Evolutionary conservation across 2,329 filamentous ascomycete species (phyloP), one percentile per base, ranked within the genome.

Genomic region (Penicillium freii): DNA sequence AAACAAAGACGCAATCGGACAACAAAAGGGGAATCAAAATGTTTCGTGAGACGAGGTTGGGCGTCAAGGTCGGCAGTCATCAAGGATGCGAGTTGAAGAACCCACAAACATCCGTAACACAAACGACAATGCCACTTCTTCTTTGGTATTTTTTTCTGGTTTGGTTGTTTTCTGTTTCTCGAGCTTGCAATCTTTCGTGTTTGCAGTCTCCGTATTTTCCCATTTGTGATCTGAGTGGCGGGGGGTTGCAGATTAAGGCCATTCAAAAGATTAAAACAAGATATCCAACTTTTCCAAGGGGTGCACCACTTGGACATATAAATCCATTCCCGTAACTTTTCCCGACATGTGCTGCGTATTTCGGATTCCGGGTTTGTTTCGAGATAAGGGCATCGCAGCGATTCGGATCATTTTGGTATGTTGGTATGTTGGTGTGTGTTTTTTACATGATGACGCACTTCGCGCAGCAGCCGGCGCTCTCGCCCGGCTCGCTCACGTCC

Each of bases 391-490:
- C 25, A 45, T 42, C 31, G 47, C 46, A 47, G 42, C 51, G 51
- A 49, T 36, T 56, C 38, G 44, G 43, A 17, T 39, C 34, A 40
- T 42, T 23, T 33, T 34, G 38, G 33, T 23, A 21, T 33, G 25
- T 31, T 44, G 44, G 17, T 2, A 2, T 1, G 29, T 21, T 21
- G 21, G 21, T 21, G 17, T 5, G 3, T 45, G n/a, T 40, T 40
- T 44, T 61, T 71, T 72, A 73, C 92, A 96, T 96, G 73, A 96
- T 84, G 73, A 90, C 83, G 77, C 92, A 96, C 78, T 89, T 90
- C 69, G 85, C 81, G 79, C 92, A 96, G 83, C 92, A 96, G 65
- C 91, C 89, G 42, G 75, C 77, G 51, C 66, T 71, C 53, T 82
- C 76, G 51, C 71, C 73, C n/a, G 72, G 73, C 61, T 79, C 75